These are phyloP conservation scores for Hypoxylon sp. DNA, from an alignment of 2,329 filamentous ascomycete genomes.

Conservation along the genomic window DNA sequence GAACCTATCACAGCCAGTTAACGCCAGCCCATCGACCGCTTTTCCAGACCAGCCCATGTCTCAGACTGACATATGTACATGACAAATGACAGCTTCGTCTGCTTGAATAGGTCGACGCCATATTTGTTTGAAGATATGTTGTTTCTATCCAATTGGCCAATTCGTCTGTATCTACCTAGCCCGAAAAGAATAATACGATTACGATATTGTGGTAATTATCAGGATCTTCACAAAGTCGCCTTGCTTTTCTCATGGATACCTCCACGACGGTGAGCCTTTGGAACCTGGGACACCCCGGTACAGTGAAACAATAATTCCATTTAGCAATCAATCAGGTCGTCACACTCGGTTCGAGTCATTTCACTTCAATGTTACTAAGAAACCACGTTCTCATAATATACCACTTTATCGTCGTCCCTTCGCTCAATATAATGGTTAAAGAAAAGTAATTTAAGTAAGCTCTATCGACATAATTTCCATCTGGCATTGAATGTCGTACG, in stretches of 20 bases:
- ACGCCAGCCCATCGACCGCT: conserved; percentile 13
- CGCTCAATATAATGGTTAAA: conserved; percentile 11
- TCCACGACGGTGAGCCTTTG: conserved; percentile 5
- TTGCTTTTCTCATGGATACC: conserved; percentile 34
- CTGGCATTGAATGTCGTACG: conserved; percentile 17
- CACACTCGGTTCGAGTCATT: conserved; percentile 10
- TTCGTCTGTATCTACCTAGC: conserved; percentile 1
- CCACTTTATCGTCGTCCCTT: conserved; percentile 14
- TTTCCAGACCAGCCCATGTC: conserved; percentile 35
- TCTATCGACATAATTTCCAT: conserved; percentile 12
- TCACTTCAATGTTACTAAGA: conserved; percentile 13
- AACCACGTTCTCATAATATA: conserved; percentile 4
- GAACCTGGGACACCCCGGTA: conserved; percentile 23
- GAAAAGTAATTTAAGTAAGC: conserved; percentile 17
- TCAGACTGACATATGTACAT: conserved; percentile 32
- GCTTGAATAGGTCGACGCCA: conserved; percentile 15
- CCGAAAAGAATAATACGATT: conserved; percentile 1
- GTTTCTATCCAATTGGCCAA: conserved; percentile 17
- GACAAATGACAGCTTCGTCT: conserved; percentile 27
- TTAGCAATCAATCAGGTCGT: conserved; percentile 19
- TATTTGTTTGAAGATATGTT: conserved; percentile 22
- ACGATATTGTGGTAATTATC: conserved; percentile 17
- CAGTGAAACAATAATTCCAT: conserved; percentile 28
- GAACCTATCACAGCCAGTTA: conserved; percentile 30
- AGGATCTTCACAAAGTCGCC: conserved; percentile 16